Evolutionary conservation across 2,329 filamentous ascomycete species (phyloP), one percentile per base, ranked within the genome.

Genomic region (Colletotrichum nymphaeae): DNA sequence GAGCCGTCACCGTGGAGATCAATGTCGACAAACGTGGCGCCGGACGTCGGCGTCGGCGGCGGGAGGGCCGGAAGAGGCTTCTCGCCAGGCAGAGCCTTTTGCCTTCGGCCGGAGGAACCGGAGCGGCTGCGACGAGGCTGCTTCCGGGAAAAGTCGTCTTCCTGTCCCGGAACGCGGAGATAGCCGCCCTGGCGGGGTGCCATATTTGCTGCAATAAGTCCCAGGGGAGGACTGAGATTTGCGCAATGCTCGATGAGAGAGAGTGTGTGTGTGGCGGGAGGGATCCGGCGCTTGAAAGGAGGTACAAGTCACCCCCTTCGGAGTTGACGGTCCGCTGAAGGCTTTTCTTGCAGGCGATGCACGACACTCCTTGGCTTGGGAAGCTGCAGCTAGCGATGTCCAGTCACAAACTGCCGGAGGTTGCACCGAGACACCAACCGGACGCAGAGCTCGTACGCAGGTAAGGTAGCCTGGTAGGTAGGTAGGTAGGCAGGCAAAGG

Each of bases 11-110:
- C 64, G 52, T 55, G n/a, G 42, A 72, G 60, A 32, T 59, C 63
- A n/a, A 67, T 55, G 28, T 66, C 42, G 42, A 59, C 56, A 37
- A 74, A 73, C 53, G 52, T 72, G 16, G 65, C 57, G 9, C 56
- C 59, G 6, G 49, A 37, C 26, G 46, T 37, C 6, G 73, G 58
- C 7, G 70, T 53, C n/a, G 62, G 28, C 6, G 72, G 69, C 16
- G 74, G 74, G 12, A 75, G 69, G 35, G 69, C 73, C 37, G 74
- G 74, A 4, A 75, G 74, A 35, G 74, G 74, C 60, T 75, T 75
- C 42, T 75, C 74, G 42, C 69, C 72, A 19, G 72, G 68, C 46
- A 68, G 52, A n/a, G 68, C 63, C 42, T 78, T 73, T 78, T 67
- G 59, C 26, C 67, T 52, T 42, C 74, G 56, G 57, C 63, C 52